A percentile compares a stretch with the other conserved stretches of the same genome.
These are phyloP conservation scores for Emmonsiellopsis sp. DNA, from an alignment of 2,329 filamentous ascomycete species.

Conservation along the genomic window DNA sequence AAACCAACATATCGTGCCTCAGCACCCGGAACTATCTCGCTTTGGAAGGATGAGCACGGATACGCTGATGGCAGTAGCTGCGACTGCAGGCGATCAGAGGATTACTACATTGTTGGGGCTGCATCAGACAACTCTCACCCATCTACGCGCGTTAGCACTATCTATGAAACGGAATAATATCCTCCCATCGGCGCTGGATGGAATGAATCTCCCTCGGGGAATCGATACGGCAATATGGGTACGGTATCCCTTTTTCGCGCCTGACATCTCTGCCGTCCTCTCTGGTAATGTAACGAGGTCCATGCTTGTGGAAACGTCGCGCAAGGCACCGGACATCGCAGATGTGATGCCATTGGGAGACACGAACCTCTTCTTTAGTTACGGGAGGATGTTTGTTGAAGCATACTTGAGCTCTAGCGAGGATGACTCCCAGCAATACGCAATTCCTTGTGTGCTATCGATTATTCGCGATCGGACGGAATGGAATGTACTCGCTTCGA, in stretches of 20 bases:
- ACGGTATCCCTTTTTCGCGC: conserved; percentile 62
- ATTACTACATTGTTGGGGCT: conserved; percentile 40
- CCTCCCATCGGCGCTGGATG: conserved; percentile 56
- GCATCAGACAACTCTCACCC: conserved; percentile 50
- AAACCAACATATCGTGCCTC: conserved; percentile 33
- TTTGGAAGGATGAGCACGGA: conserved; percentile 33
- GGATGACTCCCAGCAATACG: conserved; percentile 56
- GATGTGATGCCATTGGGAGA: conserved; percentile 72
- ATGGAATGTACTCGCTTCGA: conserved; percentile 59
- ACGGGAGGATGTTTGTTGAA: conserved; percentile 67
- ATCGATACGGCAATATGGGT: conserved; percentile 78
- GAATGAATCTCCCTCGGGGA: conserved; percentile 61
- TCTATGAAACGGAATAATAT: conserved; percentile 81
- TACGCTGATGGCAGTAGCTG: conserved; percentile 31
- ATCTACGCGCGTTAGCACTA: conserved; percentile 63
- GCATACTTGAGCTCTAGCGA: conserved; percentile 66
- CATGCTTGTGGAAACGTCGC: conserved; percentile 38
- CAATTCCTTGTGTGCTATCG: conserved; percentile 66
- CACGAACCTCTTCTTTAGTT: conserved; percentile 63
- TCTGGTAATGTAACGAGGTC: conserved; percentile 46
- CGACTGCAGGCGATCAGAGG: conserved; percentile 36
- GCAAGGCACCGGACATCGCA: conserved; percentile 40
- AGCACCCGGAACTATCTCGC: conserved; percentile 29
- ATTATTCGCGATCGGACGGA: conserved; percentile 63
- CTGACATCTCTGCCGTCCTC: conserved; percentile 62